Base-by-base conservation (phyloP, 2,329 filamentous ascomycete genomes). In the Penicillium sp. region DNA sequence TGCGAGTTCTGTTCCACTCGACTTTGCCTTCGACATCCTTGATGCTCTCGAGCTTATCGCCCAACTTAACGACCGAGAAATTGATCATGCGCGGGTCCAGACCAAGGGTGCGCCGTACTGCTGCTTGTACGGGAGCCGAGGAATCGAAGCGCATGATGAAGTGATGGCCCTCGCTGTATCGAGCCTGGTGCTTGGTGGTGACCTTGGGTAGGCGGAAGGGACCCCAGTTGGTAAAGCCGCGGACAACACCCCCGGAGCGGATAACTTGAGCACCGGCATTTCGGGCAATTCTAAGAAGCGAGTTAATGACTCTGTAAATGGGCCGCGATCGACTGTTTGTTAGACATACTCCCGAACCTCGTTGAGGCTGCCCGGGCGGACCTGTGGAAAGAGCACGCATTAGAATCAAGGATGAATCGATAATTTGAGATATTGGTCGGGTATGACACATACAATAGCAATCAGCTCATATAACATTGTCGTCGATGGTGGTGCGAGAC, bases 81-180 rank as follows among this genome's bases (percentile, higher is more conserved):
- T 88, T 79, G 47, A 98, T 84, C 79, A 96, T 85, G 40, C 92
- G 75, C 27, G 92, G 90, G 68, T 98, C 92, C 51, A 94, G 73
- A 34, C 79, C 76, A 50, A 98, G 74, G 12, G 85, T 90, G 44
- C 75, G 75, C 45, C 82, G 76, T 27, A 98, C 76, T 29, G 80
- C 73, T 50, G 84, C 71, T 67, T 96, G 90, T 6, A 85, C 82
- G 34, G 72, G 65, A 6, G 80, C 77, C 42, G 81, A 84, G 39
- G 83, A 71, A 65, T 98, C 92, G 73, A 95, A 98, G 55, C 92
- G 85, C 84, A 98, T 85, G 59, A 94, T 84, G 67, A 98, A 98
- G 75, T 98, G 94, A 72, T 96, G 89, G 38, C 92, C 92, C 52
- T 80, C 77, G 49, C 78, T 78, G 75, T 96, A 84, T 51, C 80